Evolutionary conservation across 169 alveolate genomes (phyloP), one percentile per base, ranked within the genome.

Genomic region (Plasmodium chabaudi): DNA sequence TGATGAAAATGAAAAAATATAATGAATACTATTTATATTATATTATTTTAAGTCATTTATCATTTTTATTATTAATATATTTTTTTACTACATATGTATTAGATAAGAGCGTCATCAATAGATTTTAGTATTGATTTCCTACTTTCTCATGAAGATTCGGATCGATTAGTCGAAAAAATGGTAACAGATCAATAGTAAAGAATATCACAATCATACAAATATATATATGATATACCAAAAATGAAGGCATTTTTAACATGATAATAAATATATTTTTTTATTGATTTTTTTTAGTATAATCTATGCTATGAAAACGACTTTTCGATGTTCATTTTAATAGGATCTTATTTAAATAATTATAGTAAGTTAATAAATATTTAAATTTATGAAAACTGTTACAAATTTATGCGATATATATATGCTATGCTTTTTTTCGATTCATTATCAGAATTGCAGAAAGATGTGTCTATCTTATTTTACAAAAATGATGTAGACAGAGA

Each of bases 21-120:
- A 65, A 3, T 7, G 13, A n/a, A 5, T 56, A 56, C 3, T 64
- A 21, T 44, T 57, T 55, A 46, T 49, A 51, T 2, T 44, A 59
- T 42, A 57, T 19, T 19, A 61, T 75, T 60, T 51, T 27, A 27
- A n/a, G 7, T 1, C 13, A 51, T 75, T 61, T 27, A 44, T n/a
- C 34, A 44, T n/a, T 47, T 12, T 21, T 25, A 23, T 17, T 44
- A 47, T 44, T 73, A 59, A 17, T 39, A 60, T 34, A 3, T 74
- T 27, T 53, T 42, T 47, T 9, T 23, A 56, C 51, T 47, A 39
- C 46, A 1, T 44, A 53, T 23, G 27, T 27, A 19, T 69, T 64
- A 84, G 91, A 69, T 84, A 61, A 68, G 91, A 84, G 46, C 57
- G 25, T 70, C 87, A 13, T 84, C 91, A n/a, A 68, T 84, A 69